Percentiles rank a stretch among this genome's conserved stretches.
Conservation (phyloP, 1,284 basidiomycete genomes). For the Trichosporon ovoides region DNA sequence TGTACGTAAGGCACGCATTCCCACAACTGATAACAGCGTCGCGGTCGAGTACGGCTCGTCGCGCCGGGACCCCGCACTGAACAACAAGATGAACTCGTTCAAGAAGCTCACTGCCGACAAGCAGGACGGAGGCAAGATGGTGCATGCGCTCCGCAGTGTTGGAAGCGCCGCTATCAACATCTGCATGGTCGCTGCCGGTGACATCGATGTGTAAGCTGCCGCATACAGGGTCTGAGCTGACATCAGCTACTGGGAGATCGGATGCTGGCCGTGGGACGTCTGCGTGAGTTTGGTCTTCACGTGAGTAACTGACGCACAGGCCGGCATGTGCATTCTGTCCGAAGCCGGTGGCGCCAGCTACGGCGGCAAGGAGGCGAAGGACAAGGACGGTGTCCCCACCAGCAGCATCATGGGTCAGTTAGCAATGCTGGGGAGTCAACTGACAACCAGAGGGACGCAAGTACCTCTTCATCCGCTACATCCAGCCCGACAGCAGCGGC, state of each 20-base stretch:
- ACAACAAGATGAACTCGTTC: slow-evolving; percentile 69
- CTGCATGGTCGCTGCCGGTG: slow-evolving; percentile 74
- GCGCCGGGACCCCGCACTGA: slow-evolving; percentile 61
- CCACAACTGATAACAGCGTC: slow-evolving; percentile 46
- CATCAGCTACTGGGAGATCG: slow-evolving; percentile 68
- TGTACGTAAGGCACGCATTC: slow-evolving; percentile 42
- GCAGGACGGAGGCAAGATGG: slow-evolving; percentile 70
- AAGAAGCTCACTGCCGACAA: slow-evolving; percentile 70
- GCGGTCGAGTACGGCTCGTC: slow-evolving; percentile 87
- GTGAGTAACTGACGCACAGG: slow-evolving; percentile 41
- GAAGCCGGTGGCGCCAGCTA: slow-evolving; percentile 79
- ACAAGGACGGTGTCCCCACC: slow-evolving; percentile 50
- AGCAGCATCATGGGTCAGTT: slow-evolving; percentile 60
- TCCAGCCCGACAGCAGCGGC: slow-evolving; percentile 19
- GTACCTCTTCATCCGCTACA: slow-evolving; percentile 65
- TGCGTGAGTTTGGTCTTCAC: slow-evolving; percentile 57
- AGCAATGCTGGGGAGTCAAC: no score
- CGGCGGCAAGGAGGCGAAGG: slow-evolving; percentile 54
- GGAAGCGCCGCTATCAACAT: slow-evolving; percentile 84
- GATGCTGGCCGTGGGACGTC: slow-evolving; percentile 79
- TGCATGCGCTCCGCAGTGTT: slow-evolving; percentile 73
- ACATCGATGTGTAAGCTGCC: slow-evolving; percentile 64
- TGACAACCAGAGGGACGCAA: slow-evolving; percentile 59
- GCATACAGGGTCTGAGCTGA: slow-evolving; percentile 6
- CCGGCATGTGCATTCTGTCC: slow-evolving; percentile 85